Evolutionary conservation across 2,329 filamentous ascomycete species (phyloP).

Genomic region (Decorospora gaudefroyi): DNA sequence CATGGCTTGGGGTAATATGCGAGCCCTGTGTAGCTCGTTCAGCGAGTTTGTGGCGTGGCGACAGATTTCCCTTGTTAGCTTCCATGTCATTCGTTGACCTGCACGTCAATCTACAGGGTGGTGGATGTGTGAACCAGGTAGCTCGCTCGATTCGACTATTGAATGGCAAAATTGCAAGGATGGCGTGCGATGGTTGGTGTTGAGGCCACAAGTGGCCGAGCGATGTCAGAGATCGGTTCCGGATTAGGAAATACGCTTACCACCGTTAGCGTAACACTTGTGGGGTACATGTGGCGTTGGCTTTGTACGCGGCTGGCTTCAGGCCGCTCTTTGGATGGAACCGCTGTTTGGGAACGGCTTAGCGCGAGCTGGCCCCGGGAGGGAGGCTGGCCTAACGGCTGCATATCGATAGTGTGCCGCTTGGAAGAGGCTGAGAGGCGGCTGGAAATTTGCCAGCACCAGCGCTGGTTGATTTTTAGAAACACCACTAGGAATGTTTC

Average conservation of each 20-base stretch:
- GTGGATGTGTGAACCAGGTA: constrained; percentile 19
- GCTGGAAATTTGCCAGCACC: constrained; percentile 5
- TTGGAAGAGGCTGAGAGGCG: constrained; percentile 1
- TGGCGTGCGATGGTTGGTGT: constrained; percentile 11
- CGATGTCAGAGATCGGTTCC: constrained; percentile 25
- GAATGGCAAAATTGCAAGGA: constrained; percentile 14
- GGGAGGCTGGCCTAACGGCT: constrained; percentile 4
- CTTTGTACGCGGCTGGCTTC: constrained; percentile 9
- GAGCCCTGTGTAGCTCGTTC: constrained; percentile 8
- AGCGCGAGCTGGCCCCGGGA: constrained; percentile 3
- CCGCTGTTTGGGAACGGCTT: constrained; percentile 16
- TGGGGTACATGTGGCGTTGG: constrained; percentile 24
- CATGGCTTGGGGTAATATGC: constrained; percentile 11
- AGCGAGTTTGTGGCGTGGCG: constrained; percentile 10
- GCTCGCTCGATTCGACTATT: constrained; percentile 19
- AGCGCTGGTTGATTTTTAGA: too few relatives aligned
- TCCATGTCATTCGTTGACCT: constrained; percentile 13
- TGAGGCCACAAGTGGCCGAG: constrained; percentile 8
- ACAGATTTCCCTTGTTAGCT: constrained; percentile 1
- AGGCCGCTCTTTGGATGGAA: constrained; percentile 16
- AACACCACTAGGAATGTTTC: too few relatives aligned
- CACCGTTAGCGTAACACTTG: constrained; percentile 17
- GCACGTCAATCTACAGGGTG: constrained; percentile 14
- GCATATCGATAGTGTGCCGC: constrained; percentile 14
- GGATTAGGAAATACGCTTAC: constrained; percentile 18